Percentiles rank a stretch among this genome's conserved stretches.
These are phyloP conservation scores for Chimonanthus praecox DNA, from an alignment of 164 flowering plant genomes.

Conservation along the genomic window DNA sequence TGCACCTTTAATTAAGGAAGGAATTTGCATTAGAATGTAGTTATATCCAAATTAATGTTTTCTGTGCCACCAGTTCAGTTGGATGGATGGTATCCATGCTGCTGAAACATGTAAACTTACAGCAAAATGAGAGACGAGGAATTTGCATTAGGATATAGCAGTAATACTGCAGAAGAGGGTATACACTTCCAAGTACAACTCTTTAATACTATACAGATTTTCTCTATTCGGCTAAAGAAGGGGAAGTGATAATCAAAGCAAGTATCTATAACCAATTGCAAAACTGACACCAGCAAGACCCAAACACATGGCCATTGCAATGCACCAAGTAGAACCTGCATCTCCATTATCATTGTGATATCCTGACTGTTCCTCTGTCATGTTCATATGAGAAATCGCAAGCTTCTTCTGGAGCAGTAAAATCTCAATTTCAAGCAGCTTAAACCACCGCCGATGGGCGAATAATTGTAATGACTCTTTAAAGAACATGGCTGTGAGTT, in stretches of 20 bases:
- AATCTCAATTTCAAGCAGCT: conserved; percentile 23
- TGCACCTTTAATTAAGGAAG: neutral
- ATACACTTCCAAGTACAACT: neutral
- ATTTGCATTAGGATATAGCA: neutral
- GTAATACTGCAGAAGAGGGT: neutral
- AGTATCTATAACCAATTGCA: conserved; percentile 9
- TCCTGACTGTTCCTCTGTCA: neutral
- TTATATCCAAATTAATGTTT: too few relatives aligned
- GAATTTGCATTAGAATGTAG: neutral
- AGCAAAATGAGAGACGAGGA: too few relatives aligned
- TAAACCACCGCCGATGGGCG: conserved; percentile 27
- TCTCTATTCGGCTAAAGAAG: neutral
- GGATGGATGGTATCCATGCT: too few relatives aligned
- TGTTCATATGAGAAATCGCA: neutral
- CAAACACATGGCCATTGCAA: conserved; percentile 22
- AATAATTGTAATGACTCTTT: conserved; percentile 16
- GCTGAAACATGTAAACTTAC: too few relatives aligned
- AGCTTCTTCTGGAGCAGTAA: conserved; percentile 10
- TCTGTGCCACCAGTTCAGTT: too few relatives aligned
- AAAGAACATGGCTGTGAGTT: conserved; percentile 9
- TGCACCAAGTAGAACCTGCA: conserved; percentile 6
- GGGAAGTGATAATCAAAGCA: neutral
- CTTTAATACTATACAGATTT: neutral
- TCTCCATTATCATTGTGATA: neutral
- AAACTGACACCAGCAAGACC: conserved; percentile 21